Evolutionary conservation across 768 basidiomycete species (phyloP), one percentile per base, ranked within the genome.

Genomic region (Boletus bicolor): DNA sequence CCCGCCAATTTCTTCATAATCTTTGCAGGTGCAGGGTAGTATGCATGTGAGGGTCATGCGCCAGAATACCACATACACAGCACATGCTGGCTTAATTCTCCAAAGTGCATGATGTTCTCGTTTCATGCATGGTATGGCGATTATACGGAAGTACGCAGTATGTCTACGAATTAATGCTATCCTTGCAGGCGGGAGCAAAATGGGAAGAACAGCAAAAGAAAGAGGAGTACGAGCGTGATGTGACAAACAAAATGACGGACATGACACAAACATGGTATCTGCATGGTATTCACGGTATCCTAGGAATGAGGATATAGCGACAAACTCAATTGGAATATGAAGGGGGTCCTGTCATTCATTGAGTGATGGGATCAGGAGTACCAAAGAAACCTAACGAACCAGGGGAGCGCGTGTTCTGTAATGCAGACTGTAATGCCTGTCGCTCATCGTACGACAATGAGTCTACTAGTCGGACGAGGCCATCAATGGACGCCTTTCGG

Each of bases 361-460:
- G 7, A 64, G 54, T 46, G 35, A 57, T 43, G 21, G 28, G 28
- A 48, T 26, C 34, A 37, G 8, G 7, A 9, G 26, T 30, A 10
- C 19, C 38, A 51, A 43, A 26, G 8, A 44, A 58, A 50, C 11
- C 14, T 14, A 36, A 77, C 80, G 46, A 65, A 89, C 87, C 85
- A 68, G 82, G 77, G 24, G 83, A 81, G 43, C 82, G 80, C 7
- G 79, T 64, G 62, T 73, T 82, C 67, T 87, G 86, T 49, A 93
- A 78, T 38, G 82, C 82, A 41, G 73, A 70, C 37, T 86, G 77
- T 57, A 94, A 66, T 1, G 79, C 72, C 11, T 79, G 73, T 69
- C 82, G 84, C 61, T 93, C 91, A 26, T 92, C 92, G 24, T 83
- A 81, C 0, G 82, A 80, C 56, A 95, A 78, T 37, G 78, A 79